Percentiles rank a stretch among this genome's conserved stretches.
Conservation (phyloP, 2,329 filamentous ascomycete genomes). For the Sphaerostilbella broomeana region DNA sequence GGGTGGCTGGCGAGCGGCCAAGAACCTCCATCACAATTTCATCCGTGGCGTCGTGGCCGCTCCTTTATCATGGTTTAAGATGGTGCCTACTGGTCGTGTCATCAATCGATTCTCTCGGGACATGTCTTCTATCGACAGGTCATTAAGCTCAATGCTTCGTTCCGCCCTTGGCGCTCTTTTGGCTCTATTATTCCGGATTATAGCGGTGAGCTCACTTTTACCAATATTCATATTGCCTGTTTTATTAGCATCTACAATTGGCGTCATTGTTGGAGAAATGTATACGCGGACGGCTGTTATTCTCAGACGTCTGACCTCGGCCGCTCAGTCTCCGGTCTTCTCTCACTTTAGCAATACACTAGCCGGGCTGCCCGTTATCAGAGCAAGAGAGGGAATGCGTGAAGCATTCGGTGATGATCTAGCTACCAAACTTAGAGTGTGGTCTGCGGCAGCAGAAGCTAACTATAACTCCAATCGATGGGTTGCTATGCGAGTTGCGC, state of each 20-base stretch:
- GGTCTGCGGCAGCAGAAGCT: conserved; percentile 39
- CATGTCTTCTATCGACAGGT: conserved; percentile 44
- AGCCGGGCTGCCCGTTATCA: conserved; percentile 42
- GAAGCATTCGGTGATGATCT: conserved; percentile 40
- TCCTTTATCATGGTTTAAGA: conserved; percentile 48
- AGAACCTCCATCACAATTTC: conserved; percentile 42
- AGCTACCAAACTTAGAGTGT: conserved; percentile 39
- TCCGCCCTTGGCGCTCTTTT: conserved; percentile 34
- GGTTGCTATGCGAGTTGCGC: conserved; percentile 46
- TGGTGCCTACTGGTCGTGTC: conserved; percentile 43
- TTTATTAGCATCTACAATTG: conserved; percentile 35
- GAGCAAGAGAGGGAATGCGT: conserved; percentile 41
- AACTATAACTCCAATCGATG: conserved; percentile 49
- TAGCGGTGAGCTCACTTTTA: conserved; percentile 41
- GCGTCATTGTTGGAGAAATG: conserved; percentile 39
- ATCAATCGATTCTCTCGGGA: conserved; percentile 49
- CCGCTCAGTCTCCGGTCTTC: conserved; percentile 46
- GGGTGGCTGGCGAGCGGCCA: conserved; percentile 49
- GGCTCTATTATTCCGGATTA: conserved; percentile 38
- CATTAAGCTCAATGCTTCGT: conserved; percentile 38
- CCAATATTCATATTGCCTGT: conserved; percentile 42
- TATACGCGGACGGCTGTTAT: conserved; percentile 42
- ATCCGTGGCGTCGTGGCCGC: conserved; percentile 47
- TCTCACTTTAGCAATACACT: conserved; percentile 47
- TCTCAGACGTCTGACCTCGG: conserved; percentile 36